Evolutionary conservation across 2,329 filamentous ascomycete genomes (phyloP).

Genomic region (Celoporthe dispersa): DNA sequence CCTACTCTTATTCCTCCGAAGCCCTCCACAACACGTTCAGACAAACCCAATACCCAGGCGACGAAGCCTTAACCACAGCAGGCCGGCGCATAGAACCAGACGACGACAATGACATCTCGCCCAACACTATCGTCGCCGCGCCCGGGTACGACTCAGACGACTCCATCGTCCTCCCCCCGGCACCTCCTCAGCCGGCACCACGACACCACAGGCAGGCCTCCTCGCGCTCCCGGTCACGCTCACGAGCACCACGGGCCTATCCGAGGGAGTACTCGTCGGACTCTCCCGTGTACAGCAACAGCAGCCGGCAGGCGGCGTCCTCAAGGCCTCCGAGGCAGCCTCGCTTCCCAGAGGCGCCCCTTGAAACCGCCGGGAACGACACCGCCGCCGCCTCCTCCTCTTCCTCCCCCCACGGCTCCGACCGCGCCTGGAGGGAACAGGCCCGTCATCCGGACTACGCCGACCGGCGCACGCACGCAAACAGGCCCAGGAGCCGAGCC

Average conservation of each 20-base stretch:
- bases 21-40: not conserved
- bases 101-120: slow-evolving; percentile 13
- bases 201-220: slow-evolving; percentile 14
- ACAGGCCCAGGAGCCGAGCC: not conserved
- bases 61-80: slow-evolving; percentile 10
- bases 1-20: slow-evolving; percentile 11
- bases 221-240: slow-evolving; percentile 13
- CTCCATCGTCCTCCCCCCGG: slow-evolving; percentile 8
- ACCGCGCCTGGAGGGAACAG: slow-evolving; percentile 27
- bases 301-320: not conserved
- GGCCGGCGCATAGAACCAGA: slow-evolving; percentile 17
- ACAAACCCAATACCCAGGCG: not conserved
- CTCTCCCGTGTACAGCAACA: slow-evolving; percentile 16
- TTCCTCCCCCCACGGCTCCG: slow-evolving; percentile 15
- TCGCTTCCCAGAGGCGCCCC: slow-evolving; percentile 18
- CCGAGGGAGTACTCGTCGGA: slow-evolving; percentile 21
- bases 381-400: not conserved
- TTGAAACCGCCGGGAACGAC: slow-evolving; percentile 4
- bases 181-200: slow-evolving; percentile 9
- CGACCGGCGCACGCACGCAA: slow-evolving; percentile 10
- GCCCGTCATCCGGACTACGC: slow-evolving; percentile 21
- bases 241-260: slow-evolving; percentile 3
- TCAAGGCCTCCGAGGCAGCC: slow-evolving; percentile 14
- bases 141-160: slow-evolving; percentile 24
- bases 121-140: slow-evolving; percentile 12